Evolutionary conservation across 805 yeast genomes (phyloP), one percentile per base, ranked within the genome.

Genomic region (Yamadazyma akitaensis): DNA sequence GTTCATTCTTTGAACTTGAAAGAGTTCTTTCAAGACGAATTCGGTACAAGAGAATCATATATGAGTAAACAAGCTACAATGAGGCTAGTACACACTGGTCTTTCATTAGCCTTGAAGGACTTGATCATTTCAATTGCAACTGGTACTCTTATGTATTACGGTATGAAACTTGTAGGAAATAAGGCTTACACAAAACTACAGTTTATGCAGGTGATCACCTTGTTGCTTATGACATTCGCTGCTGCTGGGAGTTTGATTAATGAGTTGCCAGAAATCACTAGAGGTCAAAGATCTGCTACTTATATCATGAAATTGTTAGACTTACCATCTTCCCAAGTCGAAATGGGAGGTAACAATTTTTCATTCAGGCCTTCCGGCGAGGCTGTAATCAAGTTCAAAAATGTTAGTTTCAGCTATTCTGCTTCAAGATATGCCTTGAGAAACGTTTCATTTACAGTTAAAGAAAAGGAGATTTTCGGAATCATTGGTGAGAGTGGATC

Each of bases 401-500:
- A 77, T 46, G 74, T 82, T 2, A 53, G 53, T 2, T 88, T 85
- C 62, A 46, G 70, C 0, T 84, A 84, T 53, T 73, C 80, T 2
- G 48, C 63, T 0, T 44, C 60, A 1, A 61, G 65, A 2, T 48
- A 50, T 5, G 46, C 46, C 2, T 68, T 85, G 28, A 62, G 67
- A 1, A 55, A 73, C 26, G 54, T 86, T 6, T 61, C 63, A 9
- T 65, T 85, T 28, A 37, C 48, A 0, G 60, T 91, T 1, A 25
- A 56, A 0, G 55, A 65, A 10, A 77, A 79, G 16, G 79, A 80
- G 46, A 68, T 78, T 0, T 69, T 85, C 17, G 94, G 88, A 0
- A 63, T 94, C 1, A 79, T 84, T 2, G 99, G 99, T 0, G 81
- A 78, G 31, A 88, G 97, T 1, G 99, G 99, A 0, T 77, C 85